phyloP scores from a whole-genome alignment of 768 basidiomycete genomes.

The Boletus pseudo-olivaceus region DNA sequence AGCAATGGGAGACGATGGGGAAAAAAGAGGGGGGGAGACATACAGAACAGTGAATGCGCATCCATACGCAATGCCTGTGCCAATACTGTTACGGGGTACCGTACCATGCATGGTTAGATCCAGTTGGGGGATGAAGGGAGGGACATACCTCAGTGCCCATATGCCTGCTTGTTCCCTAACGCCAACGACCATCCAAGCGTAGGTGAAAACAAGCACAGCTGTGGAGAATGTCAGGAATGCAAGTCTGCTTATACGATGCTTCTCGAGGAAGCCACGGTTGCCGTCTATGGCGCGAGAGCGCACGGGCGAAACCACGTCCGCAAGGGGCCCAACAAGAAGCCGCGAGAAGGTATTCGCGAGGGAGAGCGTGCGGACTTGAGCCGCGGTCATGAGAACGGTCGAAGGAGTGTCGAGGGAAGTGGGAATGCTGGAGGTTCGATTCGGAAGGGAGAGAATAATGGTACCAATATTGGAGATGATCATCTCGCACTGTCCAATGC shows the following conservation, averaged over 20 bases:
- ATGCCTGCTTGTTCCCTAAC: conserved; percentile 48
- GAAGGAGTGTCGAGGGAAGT: conserved; percentile 17
- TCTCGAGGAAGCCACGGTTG: conserved; percentile 35
- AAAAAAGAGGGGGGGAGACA: conserved; percentile 25
- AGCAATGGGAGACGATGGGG: neutral
- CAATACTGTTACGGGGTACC: conserved; percentile 40
- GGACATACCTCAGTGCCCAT: conserved; percentile 67
- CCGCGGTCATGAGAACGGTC: conserved; percentile 41
- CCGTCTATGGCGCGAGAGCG: conserved; percentile 35
- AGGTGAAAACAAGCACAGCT: conserved; percentile 47
- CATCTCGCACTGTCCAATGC: conserved; percentile 61
- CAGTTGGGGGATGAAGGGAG: neutral
- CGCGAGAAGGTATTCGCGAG: conserved; percentile 70
- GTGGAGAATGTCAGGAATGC: conserved; percentile 54
- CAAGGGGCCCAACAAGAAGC: conserved; percentile 62
- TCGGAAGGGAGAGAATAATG: conserved; percentile 63
- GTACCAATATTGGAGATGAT: conserved; percentile 80
- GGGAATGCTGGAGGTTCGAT: conserved; percentile 12
- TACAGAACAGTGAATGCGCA: conserved; percentile 68
- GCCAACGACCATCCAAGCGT: conserved; percentile 51
- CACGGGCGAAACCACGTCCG: conserved; percentile 69
- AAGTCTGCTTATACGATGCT: conserved; percentile 58
- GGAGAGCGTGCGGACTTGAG: conserved; percentile 70
- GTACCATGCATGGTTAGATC: conserved; percentile 1
- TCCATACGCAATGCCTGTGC: conserved; percentile 69